Evolutionary conservation across 2,329 filamentous ascomycete species (phyloP).

Genomic region (Zarea fungicola): DNA sequence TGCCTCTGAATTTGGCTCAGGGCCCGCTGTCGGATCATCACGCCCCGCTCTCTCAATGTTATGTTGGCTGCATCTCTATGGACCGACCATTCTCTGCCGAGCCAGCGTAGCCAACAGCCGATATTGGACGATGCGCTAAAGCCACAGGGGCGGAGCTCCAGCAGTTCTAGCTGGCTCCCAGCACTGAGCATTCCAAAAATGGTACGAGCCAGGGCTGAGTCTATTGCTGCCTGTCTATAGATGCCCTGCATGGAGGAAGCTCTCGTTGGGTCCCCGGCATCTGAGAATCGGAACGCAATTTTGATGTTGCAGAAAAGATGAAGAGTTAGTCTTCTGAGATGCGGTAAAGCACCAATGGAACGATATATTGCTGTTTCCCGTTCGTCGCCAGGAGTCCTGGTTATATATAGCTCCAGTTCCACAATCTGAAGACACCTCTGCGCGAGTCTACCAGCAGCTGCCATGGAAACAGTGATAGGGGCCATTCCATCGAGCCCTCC

Average conservation of each 20-base stretch:
- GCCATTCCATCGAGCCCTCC: neutral
- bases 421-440: neutral
- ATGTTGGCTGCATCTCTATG: neutral
- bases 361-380: conserved; percentile 5
- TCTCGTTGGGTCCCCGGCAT: neutral
- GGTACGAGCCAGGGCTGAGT: conserved; percentile 6
- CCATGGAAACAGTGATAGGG: conserved; percentile 1
- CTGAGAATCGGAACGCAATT: neutral
- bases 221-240: conserved; percentile 4
- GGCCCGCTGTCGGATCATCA: neutral
- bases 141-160: neutral
- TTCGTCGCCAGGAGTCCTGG: conserved; percentile 3
- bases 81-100: conserved; percentile 2
- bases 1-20: neutral
- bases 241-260: conserved; percentile 3
- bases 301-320: neutral
- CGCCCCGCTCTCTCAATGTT: conserved; percentile 1
- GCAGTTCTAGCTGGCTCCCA: conserved; percentile 5
- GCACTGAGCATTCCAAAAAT: conserved; percentile 6
- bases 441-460: neutral
- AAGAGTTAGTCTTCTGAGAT: neutral
- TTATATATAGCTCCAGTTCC: conserved; percentile 3
- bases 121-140: neutral
- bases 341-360: neutral
- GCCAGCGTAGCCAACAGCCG: neutral